Base-by-base conservation (phyloP, 768 basidiomycete species). In the Imleria badia region DNA sequence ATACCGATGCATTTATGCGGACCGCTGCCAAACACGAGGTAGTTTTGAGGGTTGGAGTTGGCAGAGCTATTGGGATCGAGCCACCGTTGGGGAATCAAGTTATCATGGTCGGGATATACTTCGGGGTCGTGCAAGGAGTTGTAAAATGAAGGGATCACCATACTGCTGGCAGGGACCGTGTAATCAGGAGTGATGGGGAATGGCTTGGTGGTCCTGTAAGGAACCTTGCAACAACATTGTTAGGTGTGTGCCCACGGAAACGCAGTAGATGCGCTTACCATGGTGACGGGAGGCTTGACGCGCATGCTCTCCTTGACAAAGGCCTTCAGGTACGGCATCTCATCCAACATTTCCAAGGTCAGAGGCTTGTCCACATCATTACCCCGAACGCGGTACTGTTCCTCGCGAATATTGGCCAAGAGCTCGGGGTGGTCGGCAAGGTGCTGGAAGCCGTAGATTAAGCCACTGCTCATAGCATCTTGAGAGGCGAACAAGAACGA, bases 381-480 rank as follows among this genome's bases (percentile, higher is more conserved):
- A 56, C 81, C 81, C 52, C 97, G 85, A 51, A 96, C 81, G 42
- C 82, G 80, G 40, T 88, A 84, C 72, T 98, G 95, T 74, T 99
- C 97, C 62, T 87, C 91, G 49, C 89, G 83, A 58, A 98, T 82
- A 74, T 96, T 98, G 35, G 82, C 84, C 61, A 96, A 73, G 50
- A 97, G 75, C 23, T 94, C 89, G 1, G 96, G 96, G 68, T 91
- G 80, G 72, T 98, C 97, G 41, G 91, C 91, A 35, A 97, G 80
- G 72, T 95, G 92, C 74, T 99, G 97, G 84, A 98, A 97, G 36
- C 85, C 89, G 71, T 92, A 98, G 66, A 97, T 94, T 64, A 98
- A 76, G 46, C 94, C 95, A 56, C 91, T 94, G 69, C 91, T 92
- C 97, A 99, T 98, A 45, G 97, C 97, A 69, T 99, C 97, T 76